Conservation (phyloP, 306 rosid species). For the Acacia confusa region DNA sequence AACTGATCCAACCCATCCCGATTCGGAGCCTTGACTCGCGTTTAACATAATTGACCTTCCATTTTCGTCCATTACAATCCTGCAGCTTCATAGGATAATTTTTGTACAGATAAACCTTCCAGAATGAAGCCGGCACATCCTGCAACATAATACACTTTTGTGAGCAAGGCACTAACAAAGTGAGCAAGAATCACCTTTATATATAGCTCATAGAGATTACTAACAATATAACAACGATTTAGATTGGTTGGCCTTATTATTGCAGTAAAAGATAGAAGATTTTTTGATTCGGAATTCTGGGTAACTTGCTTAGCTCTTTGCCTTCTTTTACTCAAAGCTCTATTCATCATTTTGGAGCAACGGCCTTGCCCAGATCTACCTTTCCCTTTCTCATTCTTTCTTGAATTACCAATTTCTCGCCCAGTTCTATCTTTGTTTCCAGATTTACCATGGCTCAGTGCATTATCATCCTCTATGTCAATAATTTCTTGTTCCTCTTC, state of each 20-base stretch:
- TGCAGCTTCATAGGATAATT: neutral
- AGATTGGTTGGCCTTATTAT: neutral
- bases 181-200: neutral
- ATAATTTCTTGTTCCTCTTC: neutral
- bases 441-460: neutral
- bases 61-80: neutral
- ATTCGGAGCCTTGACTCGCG: neutral
- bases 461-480: neutral
- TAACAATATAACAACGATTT: conserved; percentile 11
- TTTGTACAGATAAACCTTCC: neutral
- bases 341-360: too few relatives aligned
- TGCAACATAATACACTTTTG: conserved; percentile 12
- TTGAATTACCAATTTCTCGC: neutral
- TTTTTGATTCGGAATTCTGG: too few relatives aligned
- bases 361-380: neutral
- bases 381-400: neutral
- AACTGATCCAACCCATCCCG: neutral
- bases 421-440: neutral
- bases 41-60: neutral
- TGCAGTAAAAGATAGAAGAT: too few relatives aligned
- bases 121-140: conserved; percentile 8
- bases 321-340: too few relatives aligned
- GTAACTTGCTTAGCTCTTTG: too few relatives aligned
- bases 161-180: neutral
- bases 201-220: neutral